Percentiles rank a stretch among this genome's conserved stretches.
These are phyloP conservation scores for Pittosporum tobira DNA, from an alignment of 129 eudicot genomes.

Conservation along the genomic window DNA sequence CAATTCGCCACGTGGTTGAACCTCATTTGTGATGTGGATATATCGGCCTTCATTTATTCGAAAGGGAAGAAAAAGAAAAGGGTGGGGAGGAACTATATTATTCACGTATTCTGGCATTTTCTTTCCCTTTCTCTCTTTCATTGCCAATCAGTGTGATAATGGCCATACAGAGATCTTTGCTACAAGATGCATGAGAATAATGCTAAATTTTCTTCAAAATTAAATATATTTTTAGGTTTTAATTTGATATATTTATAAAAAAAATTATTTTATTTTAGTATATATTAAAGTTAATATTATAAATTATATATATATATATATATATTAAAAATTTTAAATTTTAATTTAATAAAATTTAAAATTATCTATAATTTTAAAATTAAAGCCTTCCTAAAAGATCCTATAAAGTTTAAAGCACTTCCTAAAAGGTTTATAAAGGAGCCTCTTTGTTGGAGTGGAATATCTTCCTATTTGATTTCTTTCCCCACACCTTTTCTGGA, in stretches of 20 bases:
- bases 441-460: constrained; percentile 3
- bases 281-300: too few species aligned
- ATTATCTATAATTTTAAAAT: neutral
- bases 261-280: too few species aligned
- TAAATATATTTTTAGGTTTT: too few species aligned
- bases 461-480: neutral
- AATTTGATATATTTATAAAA: too few species aligned
- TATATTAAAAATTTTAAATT: too few species aligned
- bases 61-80: neutral
- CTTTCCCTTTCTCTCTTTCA: constrained; percentile 17
- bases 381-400: too few species aligned
- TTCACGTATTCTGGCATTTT: neutral
- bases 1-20: constrained; percentile 8
- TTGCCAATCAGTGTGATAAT: constrained; percentile 22
- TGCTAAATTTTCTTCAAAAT: too few species aligned
- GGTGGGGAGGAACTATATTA: neutral
- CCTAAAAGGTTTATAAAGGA: neutral
- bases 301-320: too few species aligned
- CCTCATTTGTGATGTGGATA: neutral
- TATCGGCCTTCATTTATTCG: neutral
- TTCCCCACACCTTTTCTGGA: neutral
- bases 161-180: constrained; percentile 20
- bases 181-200: constrained; percentile 16
- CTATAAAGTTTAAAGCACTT: neutral
- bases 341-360: constrained; percentile 2